Conservation (phyloP, 768 basidiomycete species). For the Hemileccinum impolitum region DNA sequence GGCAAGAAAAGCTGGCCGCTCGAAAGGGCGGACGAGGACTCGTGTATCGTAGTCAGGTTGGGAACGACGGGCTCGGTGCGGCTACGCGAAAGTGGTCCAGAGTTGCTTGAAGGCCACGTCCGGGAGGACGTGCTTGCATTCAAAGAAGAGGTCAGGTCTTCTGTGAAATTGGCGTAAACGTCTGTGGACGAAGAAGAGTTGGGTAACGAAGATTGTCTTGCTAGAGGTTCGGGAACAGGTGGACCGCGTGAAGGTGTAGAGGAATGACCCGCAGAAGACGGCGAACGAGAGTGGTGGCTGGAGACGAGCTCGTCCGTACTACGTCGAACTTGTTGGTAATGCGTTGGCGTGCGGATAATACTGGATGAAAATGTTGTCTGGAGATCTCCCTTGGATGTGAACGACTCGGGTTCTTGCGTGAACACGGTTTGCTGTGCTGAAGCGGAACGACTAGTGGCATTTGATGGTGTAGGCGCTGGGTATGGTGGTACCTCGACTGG, state of each 20-base stretch:
- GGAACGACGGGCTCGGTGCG: slow-evolving; percentile 29
- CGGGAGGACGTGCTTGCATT: slow-evolving; percentile 16
- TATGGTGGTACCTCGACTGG: slow-evolving; percentile 22
- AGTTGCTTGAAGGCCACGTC: slow-evolving; percentile 8
- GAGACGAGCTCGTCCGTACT: slow-evolving; percentile 24
- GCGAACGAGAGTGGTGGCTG: slow-evolving; percentile 22
- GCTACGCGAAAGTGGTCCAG: slow-evolving; percentile 20
- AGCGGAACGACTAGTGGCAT: slow-evolving; percentile 7
- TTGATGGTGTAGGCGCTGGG: slow-evolving; percentile 28
- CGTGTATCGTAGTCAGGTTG: slow-evolving; percentile 28
- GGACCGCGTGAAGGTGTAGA: slow-evolving; percentile 18
- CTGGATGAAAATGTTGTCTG: slow-evolving; percentile 67
- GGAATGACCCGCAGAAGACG: slow-evolving; percentile 15
- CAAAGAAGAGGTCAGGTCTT: slow-evolving; percentile 24
- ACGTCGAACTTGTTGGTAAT: slow-evolving; percentile 41
- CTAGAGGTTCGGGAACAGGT: slow-evolving; percentile 18
- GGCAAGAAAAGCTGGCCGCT: slow-evolving; percentile 27
- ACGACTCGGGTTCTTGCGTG: slow-evolving; percentile 39
- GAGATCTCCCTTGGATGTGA: slow-evolving; percentile 49
- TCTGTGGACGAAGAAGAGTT: slow-evolving; percentile 18
- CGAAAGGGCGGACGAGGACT: slow-evolving; percentile 17
- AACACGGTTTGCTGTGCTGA: slow-evolving; percentile 13
- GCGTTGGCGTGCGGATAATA: slow-evolving; percentile 65
- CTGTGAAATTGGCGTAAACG: slow-evolving; percentile 23
- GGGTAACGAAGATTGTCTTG: slow-evolving; percentile 27